phyloP scores from a whole-genome alignment of 2,329 filamentous ascomycete genomes.

The Cordyceps cicadae region DNA sequence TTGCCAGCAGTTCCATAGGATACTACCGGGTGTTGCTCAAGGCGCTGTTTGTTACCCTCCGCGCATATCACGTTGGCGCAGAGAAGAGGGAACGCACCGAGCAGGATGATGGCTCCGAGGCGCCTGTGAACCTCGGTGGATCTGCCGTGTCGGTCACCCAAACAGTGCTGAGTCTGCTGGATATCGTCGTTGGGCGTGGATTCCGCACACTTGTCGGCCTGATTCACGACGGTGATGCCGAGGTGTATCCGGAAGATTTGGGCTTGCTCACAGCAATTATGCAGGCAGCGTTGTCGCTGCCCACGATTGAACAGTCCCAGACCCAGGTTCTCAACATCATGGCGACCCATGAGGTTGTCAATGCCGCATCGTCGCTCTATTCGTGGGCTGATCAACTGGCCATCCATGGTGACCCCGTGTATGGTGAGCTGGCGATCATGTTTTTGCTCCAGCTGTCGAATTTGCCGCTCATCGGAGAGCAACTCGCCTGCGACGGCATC shows the following conservation, averaged over 20 bases:
- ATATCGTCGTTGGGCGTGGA: slow-evolving; percentile 69
- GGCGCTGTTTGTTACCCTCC: slow-evolving; percentile 74
- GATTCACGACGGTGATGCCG: slow-evolving; percentile 65
- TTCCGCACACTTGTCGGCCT: slow-evolving; percentile 74
- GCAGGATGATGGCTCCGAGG: slow-evolving; percentile 17
- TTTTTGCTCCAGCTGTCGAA: slow-evolving; percentile 84
- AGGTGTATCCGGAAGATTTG: slow-evolving; percentile 65
- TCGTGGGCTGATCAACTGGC: slow-evolving; percentile 86
- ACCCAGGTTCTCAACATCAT: slow-evolving; percentile 63
- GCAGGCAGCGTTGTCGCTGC: slow-evolving; percentile 73
- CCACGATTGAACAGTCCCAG: slow-evolving; percentile 63
- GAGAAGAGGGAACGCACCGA: not conserved
- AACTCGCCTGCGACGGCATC: slow-evolving; percentile 79
- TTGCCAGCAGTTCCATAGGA: slow-evolving; percentile 42
- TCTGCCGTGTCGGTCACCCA: slow-evolving; percentile 42
- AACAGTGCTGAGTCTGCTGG: slow-evolving; percentile 69
- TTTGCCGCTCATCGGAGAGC: slow-evolving; percentile 73
- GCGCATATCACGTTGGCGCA: slow-evolving; percentile 44
- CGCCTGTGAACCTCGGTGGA: slow-evolving; percentile 26
- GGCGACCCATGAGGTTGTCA: slow-evolving; percentile 62
- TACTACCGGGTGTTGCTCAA: slow-evolving; percentile 82
- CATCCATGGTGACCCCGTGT: slow-evolving; percentile 73
- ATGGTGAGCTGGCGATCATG: slow-evolving; percentile 82
- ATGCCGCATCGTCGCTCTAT: slow-evolving; percentile 78
- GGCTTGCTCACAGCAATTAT: slow-evolving; percentile 80